A percentile compares a stretch with the other conserved stretches of the same genome.
These are phyloP conservation scores for Fusarium continuum DNA, from an alignment of 2,329 filamentous ascomycete genomes.

Conservation along the genomic window DNA sequence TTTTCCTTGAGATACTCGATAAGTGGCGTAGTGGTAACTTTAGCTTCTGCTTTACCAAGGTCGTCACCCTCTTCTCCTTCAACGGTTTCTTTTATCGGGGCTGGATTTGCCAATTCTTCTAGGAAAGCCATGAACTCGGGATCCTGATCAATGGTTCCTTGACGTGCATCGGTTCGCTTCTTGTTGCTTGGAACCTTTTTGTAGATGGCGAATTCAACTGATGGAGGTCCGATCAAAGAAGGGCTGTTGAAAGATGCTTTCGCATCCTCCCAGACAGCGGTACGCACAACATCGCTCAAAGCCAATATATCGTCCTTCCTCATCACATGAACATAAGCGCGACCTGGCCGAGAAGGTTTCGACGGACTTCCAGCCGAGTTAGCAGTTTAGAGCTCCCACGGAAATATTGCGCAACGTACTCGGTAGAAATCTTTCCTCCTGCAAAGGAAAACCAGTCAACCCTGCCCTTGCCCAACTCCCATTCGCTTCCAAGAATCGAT, in stretches of 20 bases:
- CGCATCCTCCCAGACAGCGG: conserved; percentile 79
- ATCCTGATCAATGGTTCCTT: conserved; percentile 96
- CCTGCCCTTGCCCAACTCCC: conserved; percentile 81
- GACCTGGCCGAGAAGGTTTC: conserved; percentile 82
- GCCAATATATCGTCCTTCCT: conserved; percentile 72
- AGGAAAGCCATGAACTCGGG: conserved; percentile 95
- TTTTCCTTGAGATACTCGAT: conserved; percentile 92
- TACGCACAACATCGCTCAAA: conserved; percentile 76
- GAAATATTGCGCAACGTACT: conserved; percentile 64
- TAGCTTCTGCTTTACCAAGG: conserved; percentile 59
- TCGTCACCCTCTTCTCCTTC: conserved; percentile 57
- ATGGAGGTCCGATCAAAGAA: conserved; percentile 79
- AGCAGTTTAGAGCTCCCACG: conserved; percentile 5
- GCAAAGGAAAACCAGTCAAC: conserved; percentile 82
- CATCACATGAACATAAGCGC: conserved; percentile 85
- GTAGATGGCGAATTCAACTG: conserved; percentile 83
- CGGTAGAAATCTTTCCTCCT: conserved; percentile 77
- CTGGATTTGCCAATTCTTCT: conserved; percentile 81
- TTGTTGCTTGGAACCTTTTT: conserved; percentile 82
- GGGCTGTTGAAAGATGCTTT: conserved; percentile 77
- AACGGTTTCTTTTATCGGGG: conserved; percentile 54
- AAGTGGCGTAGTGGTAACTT: conserved; percentile 84
- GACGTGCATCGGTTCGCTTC: conserved; percentile 80
- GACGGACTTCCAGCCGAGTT: conserved; percentile 66
- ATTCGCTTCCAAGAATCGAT: conserved; percentile 76